Conservation (phyloP, 2,329 filamentous ascomycete genomes). For the Penicillium sp. region DNA sequence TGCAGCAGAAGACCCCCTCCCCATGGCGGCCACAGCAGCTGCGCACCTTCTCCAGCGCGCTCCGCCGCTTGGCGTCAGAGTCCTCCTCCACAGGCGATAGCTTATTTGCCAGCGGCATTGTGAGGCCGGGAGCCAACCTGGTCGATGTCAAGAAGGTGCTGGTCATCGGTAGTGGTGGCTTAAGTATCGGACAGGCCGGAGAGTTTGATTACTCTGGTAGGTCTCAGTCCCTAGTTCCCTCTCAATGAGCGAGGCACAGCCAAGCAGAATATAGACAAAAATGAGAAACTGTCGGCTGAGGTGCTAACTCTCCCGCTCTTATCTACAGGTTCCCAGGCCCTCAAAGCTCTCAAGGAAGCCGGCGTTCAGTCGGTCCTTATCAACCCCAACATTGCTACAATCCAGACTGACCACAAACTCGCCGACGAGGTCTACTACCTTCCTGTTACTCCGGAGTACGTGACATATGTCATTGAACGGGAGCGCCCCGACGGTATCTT, state of each 20-base stretch:
- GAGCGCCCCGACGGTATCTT: conserved; percentile 97
- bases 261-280: background rate
- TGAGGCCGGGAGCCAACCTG: conserved; percentile 75
- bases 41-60: conserved; percentile 49
- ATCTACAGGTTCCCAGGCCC: conserved; percentile 80
- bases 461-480: conserved; percentile 94
- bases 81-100: conserved; percentile 80
- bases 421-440: conserved; percentile 98
- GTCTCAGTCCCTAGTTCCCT: conserved; percentile 38
- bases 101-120: conserved; percentile 85
- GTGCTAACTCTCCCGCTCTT: conserved; percentile 27
- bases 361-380: conserved; percentile 90
- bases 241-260: background rate
- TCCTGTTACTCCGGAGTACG: conserved; percentile 96
- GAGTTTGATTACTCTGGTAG: conserved; percentile 98
- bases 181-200: conserved; percentile 96
- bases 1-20: conserved; percentile 42
- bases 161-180: conserved; percentile 92
- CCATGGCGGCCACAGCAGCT: conserved; percentile 48
- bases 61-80: conserved; percentile 45
- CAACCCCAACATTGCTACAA: conserved; percentile 98
- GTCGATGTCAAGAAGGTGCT: conserved; percentile 96
- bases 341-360: conserved; percentile 96
- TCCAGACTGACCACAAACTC: conserved; percentile 94
- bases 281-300: background rate